Conservation (phyloP, 176 grass and related monocot genomes). For the Rhynchospora breviuscula region DNA sequence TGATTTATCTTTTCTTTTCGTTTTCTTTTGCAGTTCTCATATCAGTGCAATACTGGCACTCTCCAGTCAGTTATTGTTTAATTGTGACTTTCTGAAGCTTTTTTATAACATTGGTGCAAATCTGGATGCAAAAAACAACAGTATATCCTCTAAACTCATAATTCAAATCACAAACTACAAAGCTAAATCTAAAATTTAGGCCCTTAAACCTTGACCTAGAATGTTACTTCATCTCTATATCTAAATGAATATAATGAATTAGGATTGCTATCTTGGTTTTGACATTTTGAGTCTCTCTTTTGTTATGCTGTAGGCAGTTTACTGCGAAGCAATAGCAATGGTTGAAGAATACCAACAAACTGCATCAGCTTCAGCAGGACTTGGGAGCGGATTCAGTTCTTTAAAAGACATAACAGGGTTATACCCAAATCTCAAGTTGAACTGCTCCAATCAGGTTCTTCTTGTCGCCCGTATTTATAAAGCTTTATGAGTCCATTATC, state of each 20-base stretch:
- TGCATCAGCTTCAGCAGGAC: conserved; percentile 26
- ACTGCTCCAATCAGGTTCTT: conserved; percentile 68
- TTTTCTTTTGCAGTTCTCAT: not conserved
- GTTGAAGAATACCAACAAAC: conserved; percentile 88
- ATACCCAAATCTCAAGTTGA: conserved; percentile 43
- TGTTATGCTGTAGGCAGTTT: conserved; percentile 49
- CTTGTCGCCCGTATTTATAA: not conserved
- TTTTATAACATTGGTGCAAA: not conserved
- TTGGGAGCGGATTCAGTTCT: conserved; percentile 42
- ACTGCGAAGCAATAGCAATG: conserved; percentile 73
- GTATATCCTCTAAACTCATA: too few relatives aligned
- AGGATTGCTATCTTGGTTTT: not conserved
- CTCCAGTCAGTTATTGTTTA: not conserved
- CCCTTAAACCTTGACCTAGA: not conserved
- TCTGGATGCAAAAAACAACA: not conserved
- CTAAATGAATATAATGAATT: not conserved
- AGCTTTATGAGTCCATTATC: not conserved
- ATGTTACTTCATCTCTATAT: not conserved
- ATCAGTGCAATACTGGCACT: not conserved
- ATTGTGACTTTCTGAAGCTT: not conserved
- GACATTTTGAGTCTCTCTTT: not conserved
- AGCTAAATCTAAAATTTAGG: not conserved
- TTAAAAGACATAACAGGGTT: conserved; percentile 25
- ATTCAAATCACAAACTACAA: not conserved
- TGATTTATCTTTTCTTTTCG: conserved; percentile 25